Percentiles rank a stretch among this genome's conserved stretches.
Conservation (phyloP, 2,329 filamentous ascomycete genomes). For the Diaporthe sp. region DNA sequence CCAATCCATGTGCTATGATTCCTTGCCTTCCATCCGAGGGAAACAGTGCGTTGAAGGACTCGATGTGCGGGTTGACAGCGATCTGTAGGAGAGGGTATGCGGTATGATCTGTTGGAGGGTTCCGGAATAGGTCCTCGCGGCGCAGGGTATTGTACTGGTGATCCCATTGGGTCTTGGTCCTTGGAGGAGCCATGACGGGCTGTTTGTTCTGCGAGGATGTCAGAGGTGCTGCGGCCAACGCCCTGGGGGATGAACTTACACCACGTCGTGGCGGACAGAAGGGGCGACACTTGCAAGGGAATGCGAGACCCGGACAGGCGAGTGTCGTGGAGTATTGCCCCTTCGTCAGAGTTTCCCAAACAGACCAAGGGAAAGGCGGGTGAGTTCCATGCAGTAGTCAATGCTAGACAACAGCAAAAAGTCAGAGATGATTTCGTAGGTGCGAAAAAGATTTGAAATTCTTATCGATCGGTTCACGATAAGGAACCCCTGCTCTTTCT, state of each 20-base stretch:
- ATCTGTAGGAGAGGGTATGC: slow-evolving; percentile 88
- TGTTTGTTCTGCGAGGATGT: not conserved
- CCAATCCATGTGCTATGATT: slow-evolving; percentile 77
- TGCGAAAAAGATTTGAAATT: slow-evolving; percentile 19
- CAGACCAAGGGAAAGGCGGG: not conserved
- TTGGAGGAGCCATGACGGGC: slow-evolving; percentile 59
- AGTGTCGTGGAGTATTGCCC: not conserved
- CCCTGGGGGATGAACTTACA: slow-evolving; percentile 18
- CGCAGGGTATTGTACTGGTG: slow-evolving; percentile 87
- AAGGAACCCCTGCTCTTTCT: slow-evolving; percentile 6
- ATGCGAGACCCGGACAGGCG: not conserved
- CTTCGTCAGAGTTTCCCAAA: not conserved
- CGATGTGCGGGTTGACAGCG: slow-evolving; percentile 91
- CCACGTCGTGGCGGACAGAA: slow-evolving; percentile 19
- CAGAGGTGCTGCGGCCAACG: not conserved
- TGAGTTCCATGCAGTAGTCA: not conserved
- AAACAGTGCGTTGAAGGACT: slow-evolving; percentile 95
- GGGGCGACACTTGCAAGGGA: not conserved
- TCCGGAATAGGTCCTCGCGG: slow-evolving; percentile 87
- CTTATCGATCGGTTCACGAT: not conserved
- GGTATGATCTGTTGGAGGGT: slow-evolving; percentile 87
- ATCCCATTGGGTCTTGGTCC: slow-evolving; percentile 80
- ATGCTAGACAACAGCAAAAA: not conserved
- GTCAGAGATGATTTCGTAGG: not conserved
- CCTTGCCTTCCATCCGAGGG: slow-evolving; percentile 69